Evolutionary conservation across 2,329 filamentous ascomycete species (phyloP), one percentile per base, ranked within the genome.

Genomic region (Microcera coccophila): DNA sequence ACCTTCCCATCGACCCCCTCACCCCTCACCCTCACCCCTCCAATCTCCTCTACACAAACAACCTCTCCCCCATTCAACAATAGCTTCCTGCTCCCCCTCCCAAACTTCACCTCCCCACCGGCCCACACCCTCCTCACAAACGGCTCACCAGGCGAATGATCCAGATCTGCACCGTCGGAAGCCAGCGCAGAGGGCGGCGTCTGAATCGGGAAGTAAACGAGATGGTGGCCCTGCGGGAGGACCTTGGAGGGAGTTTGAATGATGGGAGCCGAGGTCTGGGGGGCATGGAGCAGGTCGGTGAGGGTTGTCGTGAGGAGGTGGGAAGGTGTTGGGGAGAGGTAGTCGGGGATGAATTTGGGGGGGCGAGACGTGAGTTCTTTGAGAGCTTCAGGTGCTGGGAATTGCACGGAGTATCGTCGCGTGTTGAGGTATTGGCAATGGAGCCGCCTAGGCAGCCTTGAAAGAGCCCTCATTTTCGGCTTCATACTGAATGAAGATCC

Each of bases 51-150:
- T 9, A 62, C 54, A 31, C 78, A 81, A 3, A 67, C 50, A 16
- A 58, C 71, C 0, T 57, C 44, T 10, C 65, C 41, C 3, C 67
- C 65, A 40, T 75, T 66, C 3, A 78, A 50, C 5, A 44, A 33
- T 45, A 78, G 38, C 3, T 44, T 44, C 4, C 45, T 16, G 11
- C 32, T 28, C 19, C 44, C 4, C 16, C 31, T 22, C n/a, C 66
- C 63, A 53, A 87, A 86, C 2, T 60, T 61, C 8, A 96, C 66
- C 31, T 76, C 75, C 0, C 91, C 93, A 22, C 90, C 90, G 12
- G 87, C 88, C 93, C 93, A 98, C 70, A 98, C 81, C 15, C 93
- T 82, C 17, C 87, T 78, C 38, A 75, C 75, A 62, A 87, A 95
- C 1, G 82, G 81, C 4, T 62, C 61, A 2, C 85, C 87, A 1